Conservation (phyloP, 2,329 filamentous ascomycete genomes). For the Nannizzia gypsea region DNA sequence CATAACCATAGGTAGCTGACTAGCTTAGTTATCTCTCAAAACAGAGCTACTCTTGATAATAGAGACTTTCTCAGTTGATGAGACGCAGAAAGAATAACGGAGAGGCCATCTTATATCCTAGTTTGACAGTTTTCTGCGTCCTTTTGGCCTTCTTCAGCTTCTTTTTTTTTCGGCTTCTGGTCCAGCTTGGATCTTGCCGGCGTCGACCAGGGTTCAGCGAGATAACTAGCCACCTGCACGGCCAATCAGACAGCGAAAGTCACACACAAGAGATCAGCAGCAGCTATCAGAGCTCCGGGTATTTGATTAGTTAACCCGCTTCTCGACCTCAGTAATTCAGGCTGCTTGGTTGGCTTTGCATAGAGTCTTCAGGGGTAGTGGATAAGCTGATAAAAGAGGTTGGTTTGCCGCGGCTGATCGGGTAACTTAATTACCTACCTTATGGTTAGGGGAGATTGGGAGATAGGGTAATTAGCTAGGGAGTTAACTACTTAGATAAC, state of each 20-base stretch:
- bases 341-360: too few species aligned
- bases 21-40: too few species aligned
- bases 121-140: background rate
- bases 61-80: background rate
- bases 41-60: too few species aligned
- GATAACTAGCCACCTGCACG: too few species aligned
- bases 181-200: background rate
- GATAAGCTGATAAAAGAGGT: too few species aligned
- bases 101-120: background rate
- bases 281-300: background rate
- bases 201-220: too few species aligned
- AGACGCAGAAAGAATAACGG: background rate
- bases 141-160: background rate
- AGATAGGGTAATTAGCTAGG: too few species aligned
- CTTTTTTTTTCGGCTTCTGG: background rate
- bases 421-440: too few species aligned
- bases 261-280: background rate
- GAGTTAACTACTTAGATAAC: too few species aligned
- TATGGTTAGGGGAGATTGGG: too few species aligned
- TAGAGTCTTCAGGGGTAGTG: too few species aligned
- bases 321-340: background rate
- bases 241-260: background rate
- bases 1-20: conserved; percentile 5
- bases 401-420: too few species aligned
- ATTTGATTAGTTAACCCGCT: background rate